Evolutionary conservation across 2,329 filamentous ascomycete genomes (phyloP).

Genomic region (Pseudocercospora cruenta): DNA sequence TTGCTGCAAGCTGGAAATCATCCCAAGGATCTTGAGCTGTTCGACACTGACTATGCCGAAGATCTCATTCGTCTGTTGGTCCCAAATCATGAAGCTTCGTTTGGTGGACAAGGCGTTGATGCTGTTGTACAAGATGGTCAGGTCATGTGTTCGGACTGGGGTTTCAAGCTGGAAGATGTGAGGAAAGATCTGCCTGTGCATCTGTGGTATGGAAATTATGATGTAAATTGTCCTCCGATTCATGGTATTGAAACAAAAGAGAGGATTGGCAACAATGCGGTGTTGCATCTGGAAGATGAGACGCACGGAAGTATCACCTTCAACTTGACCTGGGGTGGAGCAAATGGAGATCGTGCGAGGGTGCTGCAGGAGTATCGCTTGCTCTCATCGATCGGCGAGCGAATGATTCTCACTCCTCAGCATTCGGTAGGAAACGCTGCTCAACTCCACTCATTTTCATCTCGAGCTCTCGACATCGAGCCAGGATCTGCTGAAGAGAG

Average conservation of each 20-base stretch:
- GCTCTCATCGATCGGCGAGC: background rate
- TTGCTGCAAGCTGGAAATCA: background rate
- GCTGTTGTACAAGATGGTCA: background rate
- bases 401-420: background rate
- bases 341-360: background rate
- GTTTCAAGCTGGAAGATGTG: background rate
- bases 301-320: slow-evolving; percentile 4
- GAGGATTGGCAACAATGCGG: background rate
- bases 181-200: slow-evolving; percentile 1
- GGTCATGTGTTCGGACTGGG: background rate
- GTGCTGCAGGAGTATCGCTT: background rate
- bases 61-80: background rate
- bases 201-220: background rate
- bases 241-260: background rate
- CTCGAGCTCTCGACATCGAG: background rate
- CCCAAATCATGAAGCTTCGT: background rate
- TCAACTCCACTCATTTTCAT: background rate
- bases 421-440: background rate
- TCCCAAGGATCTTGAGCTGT: background rate
- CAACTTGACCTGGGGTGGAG: background rate
- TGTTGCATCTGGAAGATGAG: background rate
- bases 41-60: background rate
- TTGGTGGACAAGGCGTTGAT: background rate
- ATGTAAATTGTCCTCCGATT: background rate
- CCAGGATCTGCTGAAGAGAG: background rate